These are phyloP conservation scores for Penicillium sp. DNA, from an alignment of 2,329 filamentous ascomycete species.

Conservation along the genomic window DNA sequence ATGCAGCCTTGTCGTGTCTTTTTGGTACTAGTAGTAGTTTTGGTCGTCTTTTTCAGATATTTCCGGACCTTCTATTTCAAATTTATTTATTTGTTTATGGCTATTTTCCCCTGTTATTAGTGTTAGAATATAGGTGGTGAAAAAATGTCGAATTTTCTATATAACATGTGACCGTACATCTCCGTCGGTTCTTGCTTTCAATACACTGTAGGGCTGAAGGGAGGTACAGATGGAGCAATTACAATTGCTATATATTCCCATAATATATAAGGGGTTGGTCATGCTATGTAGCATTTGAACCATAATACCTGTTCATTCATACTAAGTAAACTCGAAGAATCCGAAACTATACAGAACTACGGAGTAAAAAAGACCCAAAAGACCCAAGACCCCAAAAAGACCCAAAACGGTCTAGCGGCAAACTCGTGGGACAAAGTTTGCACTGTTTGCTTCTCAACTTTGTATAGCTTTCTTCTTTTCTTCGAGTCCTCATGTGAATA, in stretches of 20 bases:
- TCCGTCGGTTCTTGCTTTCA: too few relatives aligned
- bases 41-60: too few relatives aligned
- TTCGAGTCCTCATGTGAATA: not conserved
- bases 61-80: too few relatives aligned
- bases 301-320: not conserved
- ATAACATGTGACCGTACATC: not conserved
- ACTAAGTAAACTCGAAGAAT: not conserved
- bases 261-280: too few relatives aligned
- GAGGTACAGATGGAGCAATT: not conserved
- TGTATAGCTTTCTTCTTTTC: conserved; percentile 8
- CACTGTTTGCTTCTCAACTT: conserved; percentile 4
- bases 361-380: not conserved
- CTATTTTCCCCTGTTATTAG: too few relatives aligned
- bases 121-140: too few relatives aligned
- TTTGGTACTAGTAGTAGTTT: too few relatives aligned
- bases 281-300: not conserved
- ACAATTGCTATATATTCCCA: not conserved
- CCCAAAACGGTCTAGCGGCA: not conserved
- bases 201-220: not conserved
- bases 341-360: not conserved
- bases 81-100: too few relatives aligned
- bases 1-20: not conserved
- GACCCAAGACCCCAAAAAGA: not conserved
- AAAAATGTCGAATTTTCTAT: too few relatives aligned
- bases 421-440: not conserved